phyloP scores from a whole-genome alignment of 2,329 filamentous ascomycete species.

The Leptoxyphium fumago region DNA sequence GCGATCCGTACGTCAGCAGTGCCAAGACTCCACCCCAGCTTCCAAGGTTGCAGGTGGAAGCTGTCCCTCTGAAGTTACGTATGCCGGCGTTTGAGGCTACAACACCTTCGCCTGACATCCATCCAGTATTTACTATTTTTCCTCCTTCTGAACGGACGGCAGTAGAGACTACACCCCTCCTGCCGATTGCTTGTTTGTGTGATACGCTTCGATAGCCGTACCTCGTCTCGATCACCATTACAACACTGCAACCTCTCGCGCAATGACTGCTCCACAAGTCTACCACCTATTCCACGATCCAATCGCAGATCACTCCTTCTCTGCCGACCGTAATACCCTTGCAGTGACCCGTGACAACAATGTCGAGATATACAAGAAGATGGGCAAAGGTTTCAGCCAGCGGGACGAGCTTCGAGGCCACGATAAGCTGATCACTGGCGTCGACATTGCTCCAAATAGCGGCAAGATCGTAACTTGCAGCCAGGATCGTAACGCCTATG shows the following conservation, averaged over 20 bases:
- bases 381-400: slow-evolving; percentile 56
- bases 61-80: too few species aligned
- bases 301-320: slow-evolving; percentile 97
- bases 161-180: slow-evolving; percentile 88
- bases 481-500: slow-evolving; percentile 93
- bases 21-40: too few species aligned
- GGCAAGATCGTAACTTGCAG: slow-evolving; percentile 96
- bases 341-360: slow-evolving; percentile 82
- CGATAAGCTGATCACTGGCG: slow-evolving; percentile 90
- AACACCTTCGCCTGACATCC: too few species aligned
- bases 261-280: slow-evolving; percentile 75
- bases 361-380: slow-evolving; percentile 72
- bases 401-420: slow-evolving; percentile 91
- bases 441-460: slow-evolving; percentile 82
- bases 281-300: slow-evolving; percentile 95
- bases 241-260: slow-evolving; percentile 8
- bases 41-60: too few species aligned
- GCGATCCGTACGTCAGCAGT: too few species aligned
- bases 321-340: slow-evolving; percentile 71
- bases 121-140: too few species aligned
- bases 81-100: too few species aligned
- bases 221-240: slow-evolving; percentile 22
- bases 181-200: slow-evolving; percentile 33
- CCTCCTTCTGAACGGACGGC: slow-evolving; percentile 29
- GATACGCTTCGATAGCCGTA: too few species aligned